Conservation (phyloP, 345 rosid genomes). For the Salix dunnii region DNA sequence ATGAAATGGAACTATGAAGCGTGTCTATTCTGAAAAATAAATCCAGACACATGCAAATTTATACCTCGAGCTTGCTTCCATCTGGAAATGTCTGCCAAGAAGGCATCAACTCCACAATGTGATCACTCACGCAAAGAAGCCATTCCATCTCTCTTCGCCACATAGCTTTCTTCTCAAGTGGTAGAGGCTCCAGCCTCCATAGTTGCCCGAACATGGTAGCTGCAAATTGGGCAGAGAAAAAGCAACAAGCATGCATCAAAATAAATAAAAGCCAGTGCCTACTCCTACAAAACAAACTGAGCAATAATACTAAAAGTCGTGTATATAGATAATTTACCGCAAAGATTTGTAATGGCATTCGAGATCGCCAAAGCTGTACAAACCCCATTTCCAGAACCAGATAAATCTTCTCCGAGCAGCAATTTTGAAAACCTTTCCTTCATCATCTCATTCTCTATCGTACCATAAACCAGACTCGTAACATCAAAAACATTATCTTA, state of each 20-base stretch:
- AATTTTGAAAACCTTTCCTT: slow-evolving; percentile 92
- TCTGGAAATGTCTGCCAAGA: slow-evolving; percentile 97
- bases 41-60: background rate
- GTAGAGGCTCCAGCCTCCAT: slow-evolving; percentile 89
- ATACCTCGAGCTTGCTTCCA: slow-evolving; percentile 95
- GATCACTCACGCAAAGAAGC: slow-evolving; percentile 88
- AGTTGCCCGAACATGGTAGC: slow-evolving; percentile 95
- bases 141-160: slow-evolving; percentile 98
- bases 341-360: slow-evolving; percentile 93
- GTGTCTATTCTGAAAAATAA: background rate
- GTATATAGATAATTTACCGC: slow-evolving; percentile 46
- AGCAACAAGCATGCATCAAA: slow-evolving; percentile 15
- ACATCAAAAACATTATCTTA: slow-evolving; percentile 11
- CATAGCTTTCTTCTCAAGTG: slow-evolving; percentile 81
- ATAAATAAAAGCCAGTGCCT: background rate
- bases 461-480: slow-evolving; percentile 10
- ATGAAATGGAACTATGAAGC: background rate
- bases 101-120: slow-evolving; percentile 91
- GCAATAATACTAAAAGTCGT: background rate
- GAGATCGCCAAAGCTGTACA: slow-evolving; percentile 90
- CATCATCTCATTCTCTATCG: slow-evolving; percentile 86
- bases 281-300: background rate
- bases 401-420: slow-evolving; percentile 98
- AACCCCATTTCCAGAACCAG: slow-evolving; percentile 98
- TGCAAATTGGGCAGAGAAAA: slow-evolving; percentile 23